Evolutionary conservation across 2,329 filamentous ascomycete genomes (phyloP).

Genomic region (Epichloe scottii): DNA sequence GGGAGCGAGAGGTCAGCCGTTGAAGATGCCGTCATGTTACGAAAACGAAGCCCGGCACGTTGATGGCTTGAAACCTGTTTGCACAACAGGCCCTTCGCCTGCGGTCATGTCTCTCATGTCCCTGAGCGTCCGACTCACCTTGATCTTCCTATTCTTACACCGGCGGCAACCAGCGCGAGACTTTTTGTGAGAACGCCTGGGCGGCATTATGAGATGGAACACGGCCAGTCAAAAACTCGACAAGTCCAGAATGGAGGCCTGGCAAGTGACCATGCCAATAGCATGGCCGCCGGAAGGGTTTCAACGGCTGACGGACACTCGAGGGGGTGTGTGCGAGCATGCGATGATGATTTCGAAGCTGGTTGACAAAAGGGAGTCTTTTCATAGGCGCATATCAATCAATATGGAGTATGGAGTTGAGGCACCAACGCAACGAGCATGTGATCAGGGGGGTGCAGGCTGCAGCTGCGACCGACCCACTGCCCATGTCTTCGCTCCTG

Average conservation of each 20-base stretch:
- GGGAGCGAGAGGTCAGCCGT: neutral
- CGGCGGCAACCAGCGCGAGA: constrained; percentile 52
- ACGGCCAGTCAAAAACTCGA: constrained; percentile 12
- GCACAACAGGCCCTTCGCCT: too few species aligned
- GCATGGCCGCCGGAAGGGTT: constrained; percentile 14
- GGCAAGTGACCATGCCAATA: constrained; percentile 14
- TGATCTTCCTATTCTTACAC: constrained; percentile 58
- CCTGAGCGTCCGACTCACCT: constrained; percentile 30
- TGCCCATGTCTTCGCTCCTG: too few species aligned
- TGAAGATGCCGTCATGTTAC: neutral
- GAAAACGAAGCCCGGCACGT: neutral
- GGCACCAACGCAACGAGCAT: too few species aligned
- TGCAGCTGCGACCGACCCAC: too few species aligned
- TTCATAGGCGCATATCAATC: too few species aligned
- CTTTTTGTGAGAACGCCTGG: constrained; percentile 57
- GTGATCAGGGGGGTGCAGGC: too few species aligned
- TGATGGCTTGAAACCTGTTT: too few species aligned
- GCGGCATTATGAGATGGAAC: constrained; percentile 37
- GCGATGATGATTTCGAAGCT: too few species aligned
- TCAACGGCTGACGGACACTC: neutral
- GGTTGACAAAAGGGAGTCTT: too few species aligned
- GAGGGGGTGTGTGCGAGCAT: too few species aligned
- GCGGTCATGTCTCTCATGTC: too few species aligned
- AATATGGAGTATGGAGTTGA: too few species aligned
- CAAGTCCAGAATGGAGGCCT: constrained; percentile 14